phyloP scores from a whole-genome alignment of 164 flowering plant species.

The Piper longum region DNA sequence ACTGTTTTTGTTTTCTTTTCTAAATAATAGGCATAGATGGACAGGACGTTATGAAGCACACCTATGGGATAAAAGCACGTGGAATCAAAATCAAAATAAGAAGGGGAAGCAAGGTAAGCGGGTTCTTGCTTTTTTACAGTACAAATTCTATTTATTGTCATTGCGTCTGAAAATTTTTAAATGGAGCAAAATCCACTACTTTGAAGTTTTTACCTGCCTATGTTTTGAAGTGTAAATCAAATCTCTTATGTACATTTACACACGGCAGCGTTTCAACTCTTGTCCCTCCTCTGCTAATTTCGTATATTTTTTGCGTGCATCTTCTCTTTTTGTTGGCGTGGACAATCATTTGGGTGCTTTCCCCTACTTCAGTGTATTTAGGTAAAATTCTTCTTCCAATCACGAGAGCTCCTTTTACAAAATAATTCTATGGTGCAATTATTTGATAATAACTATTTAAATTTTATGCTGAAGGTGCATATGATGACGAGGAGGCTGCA shows the following conservation, averaged over 20 bases:
- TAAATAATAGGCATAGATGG: conserved; percentile 79
- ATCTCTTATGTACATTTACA: background rate
- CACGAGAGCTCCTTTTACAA: background rate
- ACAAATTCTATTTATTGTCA: too few relatives aligned
- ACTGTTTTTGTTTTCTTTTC: background rate
- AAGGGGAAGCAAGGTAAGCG: conserved; percentile 93
- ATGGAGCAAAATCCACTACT: too few relatives aligned
- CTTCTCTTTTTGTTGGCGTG: background rate
- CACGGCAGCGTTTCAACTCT: background rate
- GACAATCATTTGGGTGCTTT: background rate
- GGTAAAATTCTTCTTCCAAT: background rate
- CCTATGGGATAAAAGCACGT: conserved; percentile 98
- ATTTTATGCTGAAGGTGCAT: conserved; percentile 52
- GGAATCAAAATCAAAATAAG: conserved; percentile 99
- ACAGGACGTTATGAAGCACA: conserved; percentile 99
- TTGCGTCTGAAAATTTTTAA: too few relatives aligned
- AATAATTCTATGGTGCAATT: background rate
- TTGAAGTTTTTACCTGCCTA: background rate
- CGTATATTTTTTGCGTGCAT: background rate
- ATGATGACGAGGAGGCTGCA: conserved; percentile 99
- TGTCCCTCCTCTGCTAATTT: background rate
- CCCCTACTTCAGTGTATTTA: background rate
- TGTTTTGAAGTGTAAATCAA: background rate
- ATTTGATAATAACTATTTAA: background rate
- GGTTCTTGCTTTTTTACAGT: too few relatives aligned